Percentiles rank a stretch among this genome's conserved stretches.
phyloP scores from a whole-genome alignment of 1,284 basidiomycete genomes.

The Clitocybe nebularis region DNA sequence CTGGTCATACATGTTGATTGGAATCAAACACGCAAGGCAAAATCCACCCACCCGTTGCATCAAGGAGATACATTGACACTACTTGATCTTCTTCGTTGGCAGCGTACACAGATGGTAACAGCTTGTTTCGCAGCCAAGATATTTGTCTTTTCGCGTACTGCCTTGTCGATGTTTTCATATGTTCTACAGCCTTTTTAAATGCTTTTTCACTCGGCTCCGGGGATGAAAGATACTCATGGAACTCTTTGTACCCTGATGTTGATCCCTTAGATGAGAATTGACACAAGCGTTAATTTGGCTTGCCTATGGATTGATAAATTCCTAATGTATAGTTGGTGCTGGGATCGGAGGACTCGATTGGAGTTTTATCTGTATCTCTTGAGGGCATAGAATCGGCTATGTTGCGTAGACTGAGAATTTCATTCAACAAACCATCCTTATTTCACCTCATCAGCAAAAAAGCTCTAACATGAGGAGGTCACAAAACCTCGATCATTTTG shows the following conservation, averaged over 20 bases:
- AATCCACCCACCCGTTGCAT: slow-evolving; percentile 68
- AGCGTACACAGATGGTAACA: slow-evolving; percentile 71
- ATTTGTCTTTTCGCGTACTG: slow-evolving; percentile 93
- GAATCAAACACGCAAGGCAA: too few species aligned
- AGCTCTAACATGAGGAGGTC: slow-evolving; percentile 1
- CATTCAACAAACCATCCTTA: slow-evolving; percentile 67
- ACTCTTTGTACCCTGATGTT: slow-evolving; percentile 83
- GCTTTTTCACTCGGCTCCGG: slow-evolving; percentile 35
- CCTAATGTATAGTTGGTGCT: slow-evolving; percentile 68
- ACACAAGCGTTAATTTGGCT: not conserved
- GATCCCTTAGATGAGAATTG: slow-evolving; percentile 1
- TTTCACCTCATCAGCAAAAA: slow-evolving; percentile 40
- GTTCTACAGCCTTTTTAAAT: slow-evolving; percentile 63
- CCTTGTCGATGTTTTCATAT: slow-evolving; percentile 85
- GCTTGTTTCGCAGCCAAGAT: slow-evolving; percentile 90
- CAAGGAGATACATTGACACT: slow-evolving; percentile 58
- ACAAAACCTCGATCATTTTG: slow-evolving; percentile 80
- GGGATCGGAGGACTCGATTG: not conserved
- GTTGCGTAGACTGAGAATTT: slow-evolving; percentile 58
- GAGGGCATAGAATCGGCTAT: slow-evolving; percentile 23
- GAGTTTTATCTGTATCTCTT: not conserved
- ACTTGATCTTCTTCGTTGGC: slow-evolving; percentile 40
- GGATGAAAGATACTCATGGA: slow-evolving; percentile 59
- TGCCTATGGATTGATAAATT: slow-evolving; percentile 89
- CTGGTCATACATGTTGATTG: slow-evolving; percentile 30